Evolutionary conservation across 495 filamentous ascomycete species (phyloP), one percentile per base, ranked within the genome.

Genomic region (Lophiostoma macrostomum): DNA sequence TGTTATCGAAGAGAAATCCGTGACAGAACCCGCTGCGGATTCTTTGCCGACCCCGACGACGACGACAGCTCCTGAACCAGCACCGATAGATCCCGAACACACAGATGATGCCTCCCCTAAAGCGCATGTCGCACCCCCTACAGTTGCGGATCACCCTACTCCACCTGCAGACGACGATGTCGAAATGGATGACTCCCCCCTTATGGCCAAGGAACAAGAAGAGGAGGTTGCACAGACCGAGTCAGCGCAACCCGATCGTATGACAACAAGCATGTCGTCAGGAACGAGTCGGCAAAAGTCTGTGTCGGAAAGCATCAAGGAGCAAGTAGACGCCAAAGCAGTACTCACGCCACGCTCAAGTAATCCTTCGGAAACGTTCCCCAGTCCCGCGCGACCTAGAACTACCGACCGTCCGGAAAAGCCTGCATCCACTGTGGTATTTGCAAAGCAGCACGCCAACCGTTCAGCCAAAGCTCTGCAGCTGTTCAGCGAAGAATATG

Each of bases 351-450:
- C 71, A 7, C 64, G 68, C 5, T 49, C 64, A 11, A 49, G 53
- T 34, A 41, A 41, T 22, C 20, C 37, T 5, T 54, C 57, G 32
- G 49, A 48, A 68, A 14, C 64, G 73, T 49, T n/a, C n/a, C n/a
- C 20, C 68, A 69, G 50, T 49, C 44, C 49, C 45, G 50, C 24
- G 31, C 56, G 23, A 54, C 53, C 67, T 50, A 41, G 61, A 23
- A 48, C 58, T 24, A 46, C 71, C 7, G 82, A 80, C 41, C 76
- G 80, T 36, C 84, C 76, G 61, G 79, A 83, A 35, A 79, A 80
- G 52, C 84, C 84, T 53, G 71, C 84, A 6, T 87, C 88, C 2
- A 87, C 87, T 0, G 88, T 94, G n/a, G 77, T 91, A 4, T 91
- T 94, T 65, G 81, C 84, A 2, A 85, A 83, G 39, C 81, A 79